These are phyloP conservation scores for Clavispora asparagi DNA, from an alignment of 805 yeast genomes.

Conservation along the genomic window DNA sequence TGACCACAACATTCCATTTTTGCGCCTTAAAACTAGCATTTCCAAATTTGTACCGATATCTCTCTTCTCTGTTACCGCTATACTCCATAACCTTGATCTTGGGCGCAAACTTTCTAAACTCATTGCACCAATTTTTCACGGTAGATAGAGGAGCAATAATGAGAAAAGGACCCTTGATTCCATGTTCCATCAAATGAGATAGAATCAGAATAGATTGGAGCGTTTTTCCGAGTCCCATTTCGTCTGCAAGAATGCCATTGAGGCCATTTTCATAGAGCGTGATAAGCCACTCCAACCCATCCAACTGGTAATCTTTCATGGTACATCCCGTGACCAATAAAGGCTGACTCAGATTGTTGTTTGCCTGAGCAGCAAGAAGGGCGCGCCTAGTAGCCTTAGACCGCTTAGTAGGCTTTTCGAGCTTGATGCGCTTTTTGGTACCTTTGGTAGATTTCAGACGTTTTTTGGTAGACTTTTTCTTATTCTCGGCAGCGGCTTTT, in stretches of 20 bases:
- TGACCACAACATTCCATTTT: conserved; percentile 46
- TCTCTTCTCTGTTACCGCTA: conserved; percentile 56
- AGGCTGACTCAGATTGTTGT: conserved; percentile 26
- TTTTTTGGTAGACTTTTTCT: neutral
- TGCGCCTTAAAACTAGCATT: conserved; percentile 24
- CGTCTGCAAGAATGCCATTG: conserved; percentile 94
- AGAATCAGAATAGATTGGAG: conserved; percentile 79
- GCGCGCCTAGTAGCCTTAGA: conserved; percentile 18
- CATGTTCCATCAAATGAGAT: conserved; percentile 72
- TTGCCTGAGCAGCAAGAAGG: conserved; percentile 22
- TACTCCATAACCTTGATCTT: conserved; percentile 55
- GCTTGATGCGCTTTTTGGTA: neutral
- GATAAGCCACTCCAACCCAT: conserved; percentile 87
- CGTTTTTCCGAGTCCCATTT: conserved; percentile 97
- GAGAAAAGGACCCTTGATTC: conserved; percentile 71
- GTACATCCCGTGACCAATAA: conserved; percentile 39
- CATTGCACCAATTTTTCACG: conserved; percentile 77
- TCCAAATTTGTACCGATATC: conserved; percentile 38
- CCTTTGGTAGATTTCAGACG: neutral
- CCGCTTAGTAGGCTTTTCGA: conserved; percentile 7
- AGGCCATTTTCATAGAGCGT: conserved; percentile 89
- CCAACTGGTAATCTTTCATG: conserved; percentile 79
- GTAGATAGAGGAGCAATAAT: conserved; percentile 83
- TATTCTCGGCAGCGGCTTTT: too few relatives aligned
- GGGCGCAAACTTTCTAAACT: conserved; percentile 72